Conservation (phyloP, 495 filamentous ascomycete species). For the Thermothielavioides terrestris region DNA sequence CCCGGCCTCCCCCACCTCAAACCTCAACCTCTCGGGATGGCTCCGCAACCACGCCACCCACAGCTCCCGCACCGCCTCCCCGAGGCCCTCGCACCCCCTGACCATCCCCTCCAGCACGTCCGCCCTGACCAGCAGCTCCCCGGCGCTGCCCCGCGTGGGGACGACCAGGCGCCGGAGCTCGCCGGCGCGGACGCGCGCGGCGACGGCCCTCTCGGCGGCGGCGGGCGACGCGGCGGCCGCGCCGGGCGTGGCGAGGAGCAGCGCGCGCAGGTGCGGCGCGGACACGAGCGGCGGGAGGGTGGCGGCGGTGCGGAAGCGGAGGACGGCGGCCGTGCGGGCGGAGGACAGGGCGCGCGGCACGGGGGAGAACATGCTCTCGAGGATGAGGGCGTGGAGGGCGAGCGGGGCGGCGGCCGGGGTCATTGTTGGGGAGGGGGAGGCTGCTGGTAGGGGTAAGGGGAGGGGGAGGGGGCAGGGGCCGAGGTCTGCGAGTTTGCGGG, state of each 20-base stretch:
- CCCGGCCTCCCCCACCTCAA: conserved; percentile 40
- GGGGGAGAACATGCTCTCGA: conserved; percentile 56
- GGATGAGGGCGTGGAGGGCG: conserved; percentile 55
- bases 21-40: conserved; percentile 45
- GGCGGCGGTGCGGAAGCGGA: conserved; percentile 54
- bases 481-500: conserved; percentile 47
- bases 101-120: conserved; percentile 54
- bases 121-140: conserved; percentile 60
- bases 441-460: conserved; percentile 6
- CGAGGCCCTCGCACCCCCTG: neutral
- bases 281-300: conserved; percentile 69
- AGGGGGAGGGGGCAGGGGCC: conserved; percentile 45
- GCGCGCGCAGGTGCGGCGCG: conserved; percentile 60
- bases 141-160: conserved; percentile 48
- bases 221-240: conserved; percentile 59
- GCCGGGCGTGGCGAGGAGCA: conserved; percentile 53
- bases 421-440: conserved; percentile 33
- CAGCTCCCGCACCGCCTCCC: conserved; percentile 12
- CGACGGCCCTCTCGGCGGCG: conserved; percentile 56
- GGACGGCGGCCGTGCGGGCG: conserved; percentile 57
- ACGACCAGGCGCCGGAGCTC: conserved; percentile 57
- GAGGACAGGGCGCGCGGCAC: conserved; percentile 66
- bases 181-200: conserved; percentile 51
- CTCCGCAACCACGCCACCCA: conserved; percentile 48
- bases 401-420: conserved; percentile 41